These are phyloP conservation scores for Primulina tabacum DNA, from an alignment of 257 asterid species.

Conservation along the genomic window DNA sequence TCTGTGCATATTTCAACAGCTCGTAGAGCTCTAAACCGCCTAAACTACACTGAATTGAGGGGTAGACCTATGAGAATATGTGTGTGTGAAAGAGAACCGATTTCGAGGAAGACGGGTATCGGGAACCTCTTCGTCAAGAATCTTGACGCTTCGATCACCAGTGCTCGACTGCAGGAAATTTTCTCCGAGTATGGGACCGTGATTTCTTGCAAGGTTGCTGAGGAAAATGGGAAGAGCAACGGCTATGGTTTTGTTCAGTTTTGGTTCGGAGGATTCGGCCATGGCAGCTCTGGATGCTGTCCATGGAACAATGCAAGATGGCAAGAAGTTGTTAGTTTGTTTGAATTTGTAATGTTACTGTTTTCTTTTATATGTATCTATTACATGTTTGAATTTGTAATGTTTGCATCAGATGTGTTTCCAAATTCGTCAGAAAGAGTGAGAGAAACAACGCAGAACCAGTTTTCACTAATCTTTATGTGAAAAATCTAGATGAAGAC, in stretches of 20 bases:
- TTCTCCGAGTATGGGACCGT: slow-evolving; percentile 44
- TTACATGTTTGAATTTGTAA: background rate
- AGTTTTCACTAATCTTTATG: slow-evolving; percentile 43
- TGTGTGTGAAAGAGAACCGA: slow-evolving; percentile 49
- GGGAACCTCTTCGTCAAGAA: slow-evolving; percentile 61
- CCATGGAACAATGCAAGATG: slow-evolving; percentile 38
- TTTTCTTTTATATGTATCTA: background rate
- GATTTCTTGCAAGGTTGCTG: slow-evolving; percentile 60
- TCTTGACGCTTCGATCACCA: slow-evolving; percentile 39
- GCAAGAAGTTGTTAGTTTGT: slow-evolving; percentile 42
- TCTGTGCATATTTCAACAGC: slow-evolving; percentile 29
- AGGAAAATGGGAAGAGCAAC: slow-evolving; percentile 42
- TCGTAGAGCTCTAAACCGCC: slow-evolving; percentile 32
- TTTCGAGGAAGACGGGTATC: slow-evolving; percentile 21
- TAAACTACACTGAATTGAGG: slow-evolving; percentile 43
- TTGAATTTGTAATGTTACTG: no score
- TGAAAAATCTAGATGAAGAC: slow-evolving; percentile 47
- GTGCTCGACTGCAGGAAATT: slow-evolving; percentile 31
- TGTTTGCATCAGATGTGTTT: slow-evolving; percentile 45
- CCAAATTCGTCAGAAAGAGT: slow-evolving; percentile 42
- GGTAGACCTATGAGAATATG: slow-evolving; percentile 52
- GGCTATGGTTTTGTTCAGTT: slow-evolving; percentile 67
- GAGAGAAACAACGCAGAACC: slow-evolving; percentile 38
- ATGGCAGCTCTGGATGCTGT: slow-evolving; percentile 39
- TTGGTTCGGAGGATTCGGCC: slow-evolving; percentile 47